phyloP scores from a whole-genome alignment of 2,329 filamentous ascomycete species.

The Colletotrichum orbiculare region DNA sequence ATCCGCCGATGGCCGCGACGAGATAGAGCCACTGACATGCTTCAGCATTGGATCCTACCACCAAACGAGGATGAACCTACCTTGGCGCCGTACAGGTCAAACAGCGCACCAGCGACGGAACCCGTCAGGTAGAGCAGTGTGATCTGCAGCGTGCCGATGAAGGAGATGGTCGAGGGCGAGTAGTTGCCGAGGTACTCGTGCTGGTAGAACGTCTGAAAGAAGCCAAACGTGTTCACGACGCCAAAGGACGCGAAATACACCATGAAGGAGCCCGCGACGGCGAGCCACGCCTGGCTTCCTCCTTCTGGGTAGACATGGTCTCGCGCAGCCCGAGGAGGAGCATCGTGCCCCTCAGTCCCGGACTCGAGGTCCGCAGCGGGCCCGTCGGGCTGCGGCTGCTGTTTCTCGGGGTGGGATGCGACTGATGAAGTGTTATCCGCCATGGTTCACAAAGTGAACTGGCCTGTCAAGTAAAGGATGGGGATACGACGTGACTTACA shows the following conservation, averaged over 20 bases:
- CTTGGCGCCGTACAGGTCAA: slow-evolving; percentile 45
- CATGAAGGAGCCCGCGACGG: slow-evolving; percentile 29
- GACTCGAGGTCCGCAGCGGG: background rate
- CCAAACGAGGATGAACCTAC: background rate
- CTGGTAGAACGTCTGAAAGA: slow-evolving; percentile 58
- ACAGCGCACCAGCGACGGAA: slow-evolving; percentile 52
- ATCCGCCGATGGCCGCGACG: slow-evolving; percentile 20
- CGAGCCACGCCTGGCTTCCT: slow-evolving; percentile 18
- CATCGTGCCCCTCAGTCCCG: background rate
- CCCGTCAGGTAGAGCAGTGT: slow-evolving; percentile 53
- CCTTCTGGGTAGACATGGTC: slow-evolving; percentile 7
- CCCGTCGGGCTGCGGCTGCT: background rate
- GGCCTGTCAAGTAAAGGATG: slow-evolving; percentile 7
- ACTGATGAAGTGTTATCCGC: slow-evolving; percentile 16
- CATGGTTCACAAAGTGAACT: slow-evolving; percentile 20
- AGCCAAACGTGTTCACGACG: slow-evolving; percentile 55
- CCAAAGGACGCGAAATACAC: slow-evolving; percentile 39
- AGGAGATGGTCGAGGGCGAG: slow-evolving; percentile 53
- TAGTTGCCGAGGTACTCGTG: slow-evolving; percentile 45
- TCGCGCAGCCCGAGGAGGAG: background rate
- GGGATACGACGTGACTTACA: slow-evolving; percentile 2
- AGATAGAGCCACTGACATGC: slow-evolving; percentile 26
- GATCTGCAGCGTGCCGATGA: slow-evolving; percentile 56
- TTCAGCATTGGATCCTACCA: no score
- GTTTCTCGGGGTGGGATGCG: slow-evolving; percentile 4